Conservation (phyloP, 108 stramenopile genomes). For the Aurantiochytrium sp. region DNA sequence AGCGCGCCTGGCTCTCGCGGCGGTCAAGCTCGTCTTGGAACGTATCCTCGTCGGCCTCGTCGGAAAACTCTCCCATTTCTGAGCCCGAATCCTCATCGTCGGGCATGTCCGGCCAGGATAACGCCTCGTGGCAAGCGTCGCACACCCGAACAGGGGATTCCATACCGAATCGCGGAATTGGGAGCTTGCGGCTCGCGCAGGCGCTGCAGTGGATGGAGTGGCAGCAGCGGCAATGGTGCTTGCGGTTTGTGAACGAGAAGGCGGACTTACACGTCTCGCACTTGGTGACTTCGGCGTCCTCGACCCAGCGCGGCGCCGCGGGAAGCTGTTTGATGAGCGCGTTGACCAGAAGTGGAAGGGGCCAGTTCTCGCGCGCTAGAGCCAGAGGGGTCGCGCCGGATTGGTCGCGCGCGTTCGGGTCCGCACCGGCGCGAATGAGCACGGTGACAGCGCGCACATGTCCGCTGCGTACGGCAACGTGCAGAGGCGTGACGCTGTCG, state of each 20-base stretch:
- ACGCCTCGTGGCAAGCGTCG: slow-evolving; percentile 13
- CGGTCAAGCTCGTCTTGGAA: neutral
- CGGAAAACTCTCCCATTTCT: neutral
- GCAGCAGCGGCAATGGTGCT: slow-evolving; percentile 7
- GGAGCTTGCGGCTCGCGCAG: neutral
- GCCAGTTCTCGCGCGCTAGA: neutral
- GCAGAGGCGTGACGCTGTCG: neutral
- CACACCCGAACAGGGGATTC: neutral
- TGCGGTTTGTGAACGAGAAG: neutral
- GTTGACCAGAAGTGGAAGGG: neutral
- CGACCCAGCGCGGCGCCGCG: neutral
- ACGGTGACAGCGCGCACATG: neutral
- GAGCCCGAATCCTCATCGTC: neutral
- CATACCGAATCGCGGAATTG: neutral
- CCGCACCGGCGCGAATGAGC: neutral
- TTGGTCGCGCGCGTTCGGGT: neutral
- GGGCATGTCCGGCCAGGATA: neutral
- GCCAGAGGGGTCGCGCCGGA: neutral
- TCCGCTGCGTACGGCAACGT: neutral
- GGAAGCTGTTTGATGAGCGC: neutral
- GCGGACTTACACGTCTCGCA: neutral
- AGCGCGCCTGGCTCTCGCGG: neutral
- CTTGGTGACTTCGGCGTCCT: slow-evolving; percentile 3
- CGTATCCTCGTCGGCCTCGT: slow-evolving; percentile 5
- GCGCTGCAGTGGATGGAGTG: neutral